Percentiles rank a stretch among this genome's conserved stretches.
Evolutionary conservation across 345 rosid genomes (phyloP).

Genomic region (Salix purpurea): DNA sequence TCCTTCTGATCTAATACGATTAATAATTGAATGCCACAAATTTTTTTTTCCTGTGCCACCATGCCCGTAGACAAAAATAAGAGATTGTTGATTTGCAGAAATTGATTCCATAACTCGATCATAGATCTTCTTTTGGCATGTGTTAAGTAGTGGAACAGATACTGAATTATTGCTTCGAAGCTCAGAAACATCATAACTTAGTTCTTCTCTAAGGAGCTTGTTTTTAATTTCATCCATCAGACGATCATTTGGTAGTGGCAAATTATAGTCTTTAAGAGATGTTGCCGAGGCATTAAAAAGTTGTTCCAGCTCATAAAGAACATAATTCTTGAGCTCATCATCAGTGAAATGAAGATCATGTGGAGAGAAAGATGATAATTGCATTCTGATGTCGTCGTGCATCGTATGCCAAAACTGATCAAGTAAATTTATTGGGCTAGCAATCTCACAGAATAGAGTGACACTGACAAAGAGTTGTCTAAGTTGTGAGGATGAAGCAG

Average conservation of each 20-base stretch:
- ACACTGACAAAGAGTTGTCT: not conserved
- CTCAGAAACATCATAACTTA: not conserved
- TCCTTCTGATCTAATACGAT: not conserved
- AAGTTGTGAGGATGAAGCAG: not conserved
- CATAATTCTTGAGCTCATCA: no score
- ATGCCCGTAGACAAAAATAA: not conserved
- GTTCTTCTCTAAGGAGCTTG: not conserved
- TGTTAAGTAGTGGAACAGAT: not conserved
- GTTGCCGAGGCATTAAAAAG: not conserved
- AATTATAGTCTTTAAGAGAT: not conserved
- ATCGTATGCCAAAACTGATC: not conserved
- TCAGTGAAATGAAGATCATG: no score
- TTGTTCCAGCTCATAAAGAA: not conserved
- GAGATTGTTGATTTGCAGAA: no score
- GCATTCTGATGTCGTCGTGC: not conserved
- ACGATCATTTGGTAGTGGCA: not conserved
- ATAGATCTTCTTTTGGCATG: not conserved
- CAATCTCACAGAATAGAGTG: not conserved
- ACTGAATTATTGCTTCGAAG: not conserved
- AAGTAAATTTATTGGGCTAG: not conserved
- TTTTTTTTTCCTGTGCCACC: not conserved
- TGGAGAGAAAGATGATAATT: not conserved
- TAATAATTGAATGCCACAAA: not conserved
- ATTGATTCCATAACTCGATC: not conserved
- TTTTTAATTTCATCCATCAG: not conserved